These are phyloP conservation scores for Trypanosoma rangeli DNA, from an alignment of 208 protist species.

Conservation along the genomic window DNA sequence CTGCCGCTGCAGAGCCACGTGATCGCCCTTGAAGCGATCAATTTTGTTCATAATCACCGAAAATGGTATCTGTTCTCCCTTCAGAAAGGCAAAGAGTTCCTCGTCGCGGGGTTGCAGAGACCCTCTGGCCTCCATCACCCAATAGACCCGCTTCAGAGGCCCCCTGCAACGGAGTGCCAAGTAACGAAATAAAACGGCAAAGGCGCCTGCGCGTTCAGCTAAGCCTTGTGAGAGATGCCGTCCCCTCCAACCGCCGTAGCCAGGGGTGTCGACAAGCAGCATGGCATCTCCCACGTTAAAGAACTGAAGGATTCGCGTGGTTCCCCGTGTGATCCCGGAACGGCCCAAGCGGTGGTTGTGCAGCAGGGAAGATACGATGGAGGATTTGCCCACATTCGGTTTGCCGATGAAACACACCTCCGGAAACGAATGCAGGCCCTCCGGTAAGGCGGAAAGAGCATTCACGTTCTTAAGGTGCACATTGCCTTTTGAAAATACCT, in stretches of 20 bases:
- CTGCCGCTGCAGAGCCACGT: conserved; percentile 25
- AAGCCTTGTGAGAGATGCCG: conserved; percentile 38
- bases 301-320: conserved; percentile 81
- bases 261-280: conserved; percentile 85
- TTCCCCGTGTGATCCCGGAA: conserved; percentile 46
- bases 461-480: conserved; percentile 83
- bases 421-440: conserved; percentile 87
- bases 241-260: conserved; percentile 83
- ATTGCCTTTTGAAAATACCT: conserved; percentile 85
- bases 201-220: conserved; percentile 61
- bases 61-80: conserved; percentile 73
- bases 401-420: conserved; percentile 92
- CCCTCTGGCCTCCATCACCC: conserved; percentile 75
- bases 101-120: conserved; percentile 72
- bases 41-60: conserved; percentile 85
- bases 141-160: conserved; percentile 85
- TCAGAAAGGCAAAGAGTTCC: conserved; percentile 73
- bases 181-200: conserved; percentile 85
- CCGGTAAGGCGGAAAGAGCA: conserved; percentile 68
- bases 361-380: conserved; percentile 76
- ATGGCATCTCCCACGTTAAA: conserved; percentile 90
- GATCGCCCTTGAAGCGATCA: conserved; percentile 45
- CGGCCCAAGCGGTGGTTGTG: conserved; percentile 76
- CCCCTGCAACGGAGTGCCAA: conserved; percentile 69
- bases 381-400: conserved; percentile 87